A percentile compares a stretch with the other conserved stretches of the same genome.
phyloP scores from a whole-genome alignment of 2,329 filamentous ascomycete genomes.

The Cordyceps cicadae region DNA sequence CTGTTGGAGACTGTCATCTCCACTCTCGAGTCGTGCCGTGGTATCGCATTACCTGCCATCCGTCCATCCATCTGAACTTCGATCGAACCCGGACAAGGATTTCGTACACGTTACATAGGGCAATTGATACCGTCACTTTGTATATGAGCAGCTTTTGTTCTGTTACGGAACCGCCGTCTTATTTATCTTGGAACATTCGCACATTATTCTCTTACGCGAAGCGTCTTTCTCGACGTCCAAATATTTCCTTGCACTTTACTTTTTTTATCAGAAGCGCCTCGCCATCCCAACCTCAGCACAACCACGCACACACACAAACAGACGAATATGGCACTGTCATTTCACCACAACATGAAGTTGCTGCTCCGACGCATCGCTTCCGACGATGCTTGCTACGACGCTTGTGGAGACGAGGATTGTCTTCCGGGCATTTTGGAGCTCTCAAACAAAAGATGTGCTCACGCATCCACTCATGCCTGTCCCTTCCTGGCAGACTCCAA shows the following conservation, averaged over 20 bases:
- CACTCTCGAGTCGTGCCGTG: not conserved
- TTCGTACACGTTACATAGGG: not conserved
- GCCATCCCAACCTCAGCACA: not conserved
- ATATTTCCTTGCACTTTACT: not conserved
- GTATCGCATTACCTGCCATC: not conserved
- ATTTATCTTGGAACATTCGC: not conserved
- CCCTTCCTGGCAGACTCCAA: slow-evolving; percentile 23
- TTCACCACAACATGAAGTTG: not conserved
- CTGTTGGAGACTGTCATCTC: not conserved
- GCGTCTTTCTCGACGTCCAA: not conserved
- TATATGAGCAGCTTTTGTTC: not conserved
- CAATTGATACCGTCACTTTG: not conserved
- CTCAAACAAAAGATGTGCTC: slow-evolving; percentile 23
- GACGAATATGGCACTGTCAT: not conserved
- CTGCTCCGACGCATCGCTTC: not conserved
- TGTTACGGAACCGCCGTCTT: not conserved
- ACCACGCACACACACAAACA: no score
- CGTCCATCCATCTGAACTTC: not conserved
- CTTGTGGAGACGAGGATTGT: not conserved
- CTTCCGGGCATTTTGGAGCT: slow-evolving; percentile 2
- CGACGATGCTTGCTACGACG: not conserved
- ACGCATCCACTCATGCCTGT: slow-evolving; percentile 20
- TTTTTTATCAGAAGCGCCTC: not conserved
- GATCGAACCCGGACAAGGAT: not conserved
- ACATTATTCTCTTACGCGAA: not conserved